These are phyloP conservation scores for Allium fistulosum DNA, from an alignment of 106 monocot species.

Conservation along the genomic window DNA sequence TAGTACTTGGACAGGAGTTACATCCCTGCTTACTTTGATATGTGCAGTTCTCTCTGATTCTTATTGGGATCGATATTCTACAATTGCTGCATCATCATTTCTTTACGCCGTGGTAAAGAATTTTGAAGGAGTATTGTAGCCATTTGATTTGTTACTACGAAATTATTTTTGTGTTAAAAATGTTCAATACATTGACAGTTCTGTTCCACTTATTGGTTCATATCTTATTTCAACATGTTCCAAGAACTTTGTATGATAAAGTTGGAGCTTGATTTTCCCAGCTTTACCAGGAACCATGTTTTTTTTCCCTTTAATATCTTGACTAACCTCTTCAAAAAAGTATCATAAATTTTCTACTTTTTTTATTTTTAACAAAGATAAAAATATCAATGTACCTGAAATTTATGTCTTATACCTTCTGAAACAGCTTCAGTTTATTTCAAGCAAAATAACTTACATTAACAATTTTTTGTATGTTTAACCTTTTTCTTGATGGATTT, in stretches of 20 bases:
- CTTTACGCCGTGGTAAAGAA: conserved; percentile 54
- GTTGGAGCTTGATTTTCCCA: background rate
- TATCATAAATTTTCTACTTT: too few species aligned
- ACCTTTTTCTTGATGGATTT: background rate
- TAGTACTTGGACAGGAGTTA: conserved; percentile 75
- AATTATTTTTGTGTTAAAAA: background rate
- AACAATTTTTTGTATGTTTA: too few species aligned
- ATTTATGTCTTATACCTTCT: too few species aligned
- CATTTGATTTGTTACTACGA: too few species aligned
- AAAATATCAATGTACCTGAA: too few species aligned
- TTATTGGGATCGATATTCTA: conserved; percentile 85
- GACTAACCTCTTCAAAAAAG: too few species aligned
- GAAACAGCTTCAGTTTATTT: too few species aligned
- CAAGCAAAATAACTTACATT: too few species aligned
- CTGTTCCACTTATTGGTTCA: too few species aligned
- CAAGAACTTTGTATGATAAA: background rate
- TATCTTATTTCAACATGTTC: too few species aligned
- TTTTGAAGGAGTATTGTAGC: too few species aligned
- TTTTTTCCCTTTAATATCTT: background rate
- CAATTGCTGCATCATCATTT: conserved; percentile 60
- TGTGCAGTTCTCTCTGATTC: conserved; percentile 77
- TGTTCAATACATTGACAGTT: background rate
- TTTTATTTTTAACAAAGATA: too few species aligned
- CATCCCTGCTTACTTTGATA: conserved; percentile 79
- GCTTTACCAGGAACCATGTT: background rate